Evolutionary conservation across 1,139 yeast genomes (phyloP).

Genomic region (Taiozyma onychis): DNA sequence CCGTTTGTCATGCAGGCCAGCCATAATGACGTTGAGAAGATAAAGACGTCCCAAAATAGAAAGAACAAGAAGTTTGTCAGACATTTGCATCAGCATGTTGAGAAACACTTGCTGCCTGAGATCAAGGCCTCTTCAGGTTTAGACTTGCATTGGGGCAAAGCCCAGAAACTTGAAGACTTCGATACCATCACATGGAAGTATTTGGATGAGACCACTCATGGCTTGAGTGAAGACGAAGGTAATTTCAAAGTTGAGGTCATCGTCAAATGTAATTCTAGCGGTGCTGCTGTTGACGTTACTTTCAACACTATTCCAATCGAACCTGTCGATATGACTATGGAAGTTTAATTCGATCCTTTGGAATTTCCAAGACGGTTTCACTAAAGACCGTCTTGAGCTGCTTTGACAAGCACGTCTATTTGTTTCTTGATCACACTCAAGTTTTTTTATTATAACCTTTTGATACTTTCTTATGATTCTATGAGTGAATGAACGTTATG

Average conservation of each 20-base stretch:
- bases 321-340: background rate
- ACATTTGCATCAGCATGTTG: constrained; percentile 69
- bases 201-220: constrained; percentile 45
- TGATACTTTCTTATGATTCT: background rate
- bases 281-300: constrained; percentile 56
- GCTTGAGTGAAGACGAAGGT: constrained; percentile 33
- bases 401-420: background rate
- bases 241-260: constrained; percentile 52
- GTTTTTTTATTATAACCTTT: background rate
- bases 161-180: constrained; percentile 42
- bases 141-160: constrained; percentile 47
- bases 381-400: background rate
- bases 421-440: background rate
- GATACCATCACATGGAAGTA: constrained; percentile 48
- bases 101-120: constrained; percentile 64
- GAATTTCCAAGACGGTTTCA: background rate
- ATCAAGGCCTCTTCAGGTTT: constrained; percentile 58
- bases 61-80: constrained; percentile 68
- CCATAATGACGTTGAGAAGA: constrained; percentile 65
- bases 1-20: constrained; percentile 66
- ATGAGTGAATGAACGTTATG: constrained; percentile 1
- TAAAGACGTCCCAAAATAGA: constrained; percentile 67
- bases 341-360: background rate
- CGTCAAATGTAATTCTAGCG: constrained; percentile 53
- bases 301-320: constrained; percentile 38